Base-by-base conservation (phyloP, 305 asterid species). In the Solanum hybrid region DNA sequence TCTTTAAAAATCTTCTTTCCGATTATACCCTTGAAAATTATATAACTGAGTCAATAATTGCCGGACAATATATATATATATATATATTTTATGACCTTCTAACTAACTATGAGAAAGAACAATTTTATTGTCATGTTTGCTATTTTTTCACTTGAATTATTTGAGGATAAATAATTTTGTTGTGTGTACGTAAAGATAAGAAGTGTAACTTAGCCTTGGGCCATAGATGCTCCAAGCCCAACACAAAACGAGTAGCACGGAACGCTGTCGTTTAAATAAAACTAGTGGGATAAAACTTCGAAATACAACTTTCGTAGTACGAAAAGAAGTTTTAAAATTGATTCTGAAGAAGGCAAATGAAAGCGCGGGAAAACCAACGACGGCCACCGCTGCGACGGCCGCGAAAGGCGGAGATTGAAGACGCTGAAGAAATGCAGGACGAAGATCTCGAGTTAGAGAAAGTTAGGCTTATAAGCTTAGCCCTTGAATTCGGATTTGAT, bases 401-500 rank as follows among this genome's bases (percentile, higher is more conserved):
- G 11, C 79, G 90, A 33, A 89, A 51, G 76, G 87, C 65, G 34
- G 87, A 89, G 34, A 89, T 89, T 65, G 85, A 7, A 34, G 87
- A 79, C 29, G 37, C 90, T 34, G 90, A 20, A 45, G 87, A 78
- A 88, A 17, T 36, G 27, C 34, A 89, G 45, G 92, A 90, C 68
- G 89, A 90, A 12, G 97, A 94, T 89, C 89, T 97, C 90, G 97
- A 95, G 94, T 32, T 96, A 89, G 99, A 97, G 91, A 96, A 95
- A 91, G 92, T 94, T 80, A 95, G 92, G 90, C 88, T 97, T 91
- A 91, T 96, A 45, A 96, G 98, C 93, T 93, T 97, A 91, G 98
- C 99, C 90, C 92, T 95, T 31, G 99, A 96, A 10, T 94, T 94
- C 38, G 99, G 99, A 41, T 97, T 97, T 89, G 98, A 96, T 20